Conservation (phyloP, 805 yeast species). For the Yamadazyma takamatsuzukensis region DNA sequence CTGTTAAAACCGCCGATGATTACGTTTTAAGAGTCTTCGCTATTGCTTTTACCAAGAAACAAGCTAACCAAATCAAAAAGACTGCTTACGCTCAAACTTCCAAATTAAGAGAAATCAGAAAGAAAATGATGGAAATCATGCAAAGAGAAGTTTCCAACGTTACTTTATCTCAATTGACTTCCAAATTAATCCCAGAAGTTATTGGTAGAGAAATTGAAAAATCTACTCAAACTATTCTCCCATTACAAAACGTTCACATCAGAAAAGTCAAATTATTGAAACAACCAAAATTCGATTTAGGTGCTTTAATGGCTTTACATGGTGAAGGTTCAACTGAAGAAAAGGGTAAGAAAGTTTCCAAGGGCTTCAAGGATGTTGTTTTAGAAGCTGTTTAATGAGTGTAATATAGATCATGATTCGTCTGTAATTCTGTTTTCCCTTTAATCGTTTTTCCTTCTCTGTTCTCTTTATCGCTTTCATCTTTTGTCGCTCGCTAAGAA, state of each 20-base stretch:
- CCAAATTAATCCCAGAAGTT: conserved; percentile 97
- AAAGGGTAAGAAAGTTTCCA: conserved; percentile 96
- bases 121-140: conserved; percentile 94
- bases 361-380: conserved; percentile 94
- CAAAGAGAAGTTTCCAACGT: conserved; percentile 92
- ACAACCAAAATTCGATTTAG: conserved; percentile 98
- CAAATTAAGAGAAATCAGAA: conserved; percentile 94
- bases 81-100: conserved; percentile 97
- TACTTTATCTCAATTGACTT: conserved; percentile 92
- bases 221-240: conserved; percentile 91
- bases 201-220: conserved; percentile 98
- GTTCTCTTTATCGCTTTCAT: no score
- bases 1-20: conserved; percentile 97
- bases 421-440: no score
- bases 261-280: conserved; percentile 98
- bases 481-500: no score
- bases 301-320: conserved; percentile 92
- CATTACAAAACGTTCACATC: conserved; percentile 97
- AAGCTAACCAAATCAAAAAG: conserved; percentile 94
- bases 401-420: no score
- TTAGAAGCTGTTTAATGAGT: conserved; percentile 83
- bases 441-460: no score
- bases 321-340: conserved; percentile 89
- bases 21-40: conserved; percentile 94
- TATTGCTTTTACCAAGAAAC: conserved; percentile 98